Evolutionary conservation across 805 yeast species (phyloP).

Genomic region (Metschnikowia santaceciliae): DNA sequence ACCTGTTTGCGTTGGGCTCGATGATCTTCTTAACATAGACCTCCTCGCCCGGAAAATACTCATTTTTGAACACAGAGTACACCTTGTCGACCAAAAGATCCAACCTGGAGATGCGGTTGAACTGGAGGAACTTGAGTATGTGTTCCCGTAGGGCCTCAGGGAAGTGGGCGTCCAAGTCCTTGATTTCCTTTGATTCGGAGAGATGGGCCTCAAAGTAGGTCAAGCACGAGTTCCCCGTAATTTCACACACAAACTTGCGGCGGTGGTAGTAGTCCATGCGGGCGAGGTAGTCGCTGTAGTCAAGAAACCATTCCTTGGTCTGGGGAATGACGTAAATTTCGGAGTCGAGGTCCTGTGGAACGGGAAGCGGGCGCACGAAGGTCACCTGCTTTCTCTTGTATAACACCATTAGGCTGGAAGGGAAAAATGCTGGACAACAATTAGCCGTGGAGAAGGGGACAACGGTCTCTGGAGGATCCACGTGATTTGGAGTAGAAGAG

Average conservation of each 20-base stretch:
- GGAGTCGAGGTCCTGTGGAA: constrained; percentile 53
- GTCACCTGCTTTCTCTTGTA: constrained; percentile 71
- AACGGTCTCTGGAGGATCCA: neutral
- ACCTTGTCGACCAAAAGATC: constrained; percentile 88
- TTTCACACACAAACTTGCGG: constrained; percentile 88
- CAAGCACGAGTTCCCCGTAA: constrained; percentile 88
- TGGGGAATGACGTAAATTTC: constrained; percentile 79
- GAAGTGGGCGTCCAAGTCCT: constrained; percentile 70
- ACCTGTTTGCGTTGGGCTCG: constrained; percentile 1
- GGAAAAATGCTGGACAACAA: neutral
- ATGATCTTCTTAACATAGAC: constrained; percentile 50
- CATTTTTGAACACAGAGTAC: constrained; percentile 69
- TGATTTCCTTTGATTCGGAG: constrained; percentile 56
- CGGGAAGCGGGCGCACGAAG: constrained; percentile 51
- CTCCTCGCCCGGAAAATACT: constrained; percentile 88
- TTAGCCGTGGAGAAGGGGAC: neutral
- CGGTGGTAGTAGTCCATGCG: constrained; percentile 69
- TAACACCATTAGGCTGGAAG: constrained; percentile 53
- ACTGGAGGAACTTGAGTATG: constrained; percentile 79
- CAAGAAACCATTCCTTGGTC: constrained; percentile 84
- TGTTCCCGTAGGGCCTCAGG: constrained; percentile 94
- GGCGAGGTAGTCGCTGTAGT: constrained; percentile 70
- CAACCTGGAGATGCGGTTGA: constrained; percentile 73
- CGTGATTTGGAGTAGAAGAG: neutral
- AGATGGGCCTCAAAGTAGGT: constrained; percentile 86